Conservation (phyloP, 192 early-diverging fungal genomes). For the Jimgerdemannia lactiflua region DNA sequence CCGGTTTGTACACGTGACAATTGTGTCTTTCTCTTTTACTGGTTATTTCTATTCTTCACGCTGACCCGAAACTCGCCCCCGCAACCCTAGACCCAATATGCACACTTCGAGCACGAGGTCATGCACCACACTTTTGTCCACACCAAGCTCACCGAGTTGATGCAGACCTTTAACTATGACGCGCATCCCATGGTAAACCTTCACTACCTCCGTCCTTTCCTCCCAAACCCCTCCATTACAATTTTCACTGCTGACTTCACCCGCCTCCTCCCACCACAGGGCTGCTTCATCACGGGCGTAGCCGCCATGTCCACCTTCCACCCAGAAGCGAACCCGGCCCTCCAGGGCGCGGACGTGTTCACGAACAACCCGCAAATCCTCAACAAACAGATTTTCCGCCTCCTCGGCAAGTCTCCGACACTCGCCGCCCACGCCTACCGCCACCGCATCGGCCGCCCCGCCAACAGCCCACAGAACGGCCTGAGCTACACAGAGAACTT, state of each 20-base stretch:
- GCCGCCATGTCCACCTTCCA: constrained; percentile 64
- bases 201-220: not conserved
- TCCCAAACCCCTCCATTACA: not conserved
- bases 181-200: constrained; percentile 50
- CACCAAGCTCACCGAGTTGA: constrained; percentile 50
- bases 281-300: constrained; percentile 60
- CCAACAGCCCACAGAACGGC: constrained; percentile 39
- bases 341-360: constrained; percentile 47
- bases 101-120: constrained; percentile 44
- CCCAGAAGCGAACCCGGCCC: constrained; percentile 67
- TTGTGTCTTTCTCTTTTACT: not conserved
- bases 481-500: constrained; percentile 64
- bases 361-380: constrained; percentile 21
- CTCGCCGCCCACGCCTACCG: constrained; percentile 60
- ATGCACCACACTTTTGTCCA: constrained; percentile 58
- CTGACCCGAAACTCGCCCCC: not conserved
- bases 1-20: not conserved
- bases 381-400: constrained; percentile 55
- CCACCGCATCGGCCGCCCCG: constrained; percentile 53
- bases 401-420: constrained; percentile 63
- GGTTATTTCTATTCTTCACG: not conserved
- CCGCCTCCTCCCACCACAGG: constrained; percentile 27
- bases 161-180: constrained; percentile 60
- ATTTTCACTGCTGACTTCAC: constrained; percentile 4
- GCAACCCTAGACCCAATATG: constrained; percentile 33